Conservation (phyloP, 768 basidiomycete species). For the Kwoniella shandongensis region DNA sequence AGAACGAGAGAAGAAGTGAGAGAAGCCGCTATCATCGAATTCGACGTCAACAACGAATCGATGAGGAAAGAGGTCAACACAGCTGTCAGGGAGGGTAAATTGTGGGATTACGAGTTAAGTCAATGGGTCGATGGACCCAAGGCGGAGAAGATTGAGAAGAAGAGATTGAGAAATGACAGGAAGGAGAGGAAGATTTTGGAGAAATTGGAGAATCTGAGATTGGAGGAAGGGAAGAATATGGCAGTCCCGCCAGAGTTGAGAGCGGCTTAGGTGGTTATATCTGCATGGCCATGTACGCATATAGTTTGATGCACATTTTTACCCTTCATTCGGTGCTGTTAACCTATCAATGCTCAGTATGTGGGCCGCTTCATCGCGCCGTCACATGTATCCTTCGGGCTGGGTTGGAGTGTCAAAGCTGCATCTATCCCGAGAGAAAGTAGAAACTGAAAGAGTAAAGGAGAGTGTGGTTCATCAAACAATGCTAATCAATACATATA, state of each 20-base stretch:
- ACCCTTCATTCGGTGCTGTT: too few species aligned
- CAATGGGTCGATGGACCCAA: slow-evolving; percentile 27
- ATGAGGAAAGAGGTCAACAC: slow-evolving; percentile 28
- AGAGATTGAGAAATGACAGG: slow-evolving; percentile 19
- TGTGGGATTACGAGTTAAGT: slow-evolving; percentile 17
- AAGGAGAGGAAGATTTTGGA: slow-evolving; percentile 26
- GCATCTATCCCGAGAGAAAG: too few species aligned
- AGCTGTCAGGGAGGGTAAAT: slow-evolving; percentile 10
- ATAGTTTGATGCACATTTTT: too few species aligned
- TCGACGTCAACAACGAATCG: slow-evolving; percentile 26
- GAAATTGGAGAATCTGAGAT: slow-evolving; percentile 14
- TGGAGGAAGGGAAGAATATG: slow-evolving; percentile 17
- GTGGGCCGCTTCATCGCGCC: too few species aligned
- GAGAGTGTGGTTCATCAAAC: too few species aligned
- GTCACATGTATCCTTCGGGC: too few species aligned
- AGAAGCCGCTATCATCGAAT: slow-evolving; percentile 40
- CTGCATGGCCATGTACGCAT: too few species aligned
- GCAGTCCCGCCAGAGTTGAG: slow-evolving; percentile 3
- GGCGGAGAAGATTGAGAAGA: slow-evolving; percentile 22
- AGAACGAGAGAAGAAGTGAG: slow-evolving; percentile 47
- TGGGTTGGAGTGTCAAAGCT: too few species aligned
- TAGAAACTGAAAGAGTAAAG: too few species aligned
- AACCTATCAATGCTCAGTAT: too few species aligned
- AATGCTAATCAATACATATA: too few species aligned
- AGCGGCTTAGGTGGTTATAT: too few species aligned